A percentile compares a stretch with the other conserved stretches of the same genome.
Conservation (phyloP, 2,329 filamentous ascomycete species). For the Dactylellina cionopaga region DNA sequence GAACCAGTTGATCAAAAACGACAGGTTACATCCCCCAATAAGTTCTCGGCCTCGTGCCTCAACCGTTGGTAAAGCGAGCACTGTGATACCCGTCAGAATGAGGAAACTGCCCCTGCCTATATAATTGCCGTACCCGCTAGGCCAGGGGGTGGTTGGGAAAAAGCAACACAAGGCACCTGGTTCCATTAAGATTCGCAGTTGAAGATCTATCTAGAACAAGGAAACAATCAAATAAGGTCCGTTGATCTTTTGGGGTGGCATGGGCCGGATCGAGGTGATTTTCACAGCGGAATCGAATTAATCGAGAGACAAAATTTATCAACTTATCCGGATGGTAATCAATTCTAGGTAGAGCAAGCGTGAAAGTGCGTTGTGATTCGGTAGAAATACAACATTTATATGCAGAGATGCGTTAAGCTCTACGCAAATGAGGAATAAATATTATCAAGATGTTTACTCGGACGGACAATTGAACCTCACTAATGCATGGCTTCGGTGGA, state of each 20-base stretch:
- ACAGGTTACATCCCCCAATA: neutral
- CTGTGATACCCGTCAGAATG: neutral
- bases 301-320: conserved; percentile 5
- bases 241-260: no score
- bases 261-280: no score
- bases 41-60: neutral
- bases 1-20: neutral
- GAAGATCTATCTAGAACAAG: conserved; percentile 19
- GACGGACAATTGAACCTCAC: no score
- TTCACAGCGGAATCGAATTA: conserved; percentile 3
- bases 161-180: conserved; percentile 16
- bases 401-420: no score
- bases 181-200: conserved; percentile 13
- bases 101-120: conserved; percentile 1
- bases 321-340: neutral
- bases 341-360: conserved; percentile 4
- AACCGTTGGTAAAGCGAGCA: neutral
- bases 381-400: conserved; percentile 21
- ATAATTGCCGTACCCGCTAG: conserved; percentile 10
- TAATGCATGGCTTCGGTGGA: no score
- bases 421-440: no score
- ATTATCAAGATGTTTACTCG: no score
- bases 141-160: neutral
- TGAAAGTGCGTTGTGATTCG: conserved; percentile 8
- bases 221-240: neutral